Evolutionary conservation across 2,329 filamentous ascomycete species (phyloP).

Genomic region (Penicillium sp.): DNA sequence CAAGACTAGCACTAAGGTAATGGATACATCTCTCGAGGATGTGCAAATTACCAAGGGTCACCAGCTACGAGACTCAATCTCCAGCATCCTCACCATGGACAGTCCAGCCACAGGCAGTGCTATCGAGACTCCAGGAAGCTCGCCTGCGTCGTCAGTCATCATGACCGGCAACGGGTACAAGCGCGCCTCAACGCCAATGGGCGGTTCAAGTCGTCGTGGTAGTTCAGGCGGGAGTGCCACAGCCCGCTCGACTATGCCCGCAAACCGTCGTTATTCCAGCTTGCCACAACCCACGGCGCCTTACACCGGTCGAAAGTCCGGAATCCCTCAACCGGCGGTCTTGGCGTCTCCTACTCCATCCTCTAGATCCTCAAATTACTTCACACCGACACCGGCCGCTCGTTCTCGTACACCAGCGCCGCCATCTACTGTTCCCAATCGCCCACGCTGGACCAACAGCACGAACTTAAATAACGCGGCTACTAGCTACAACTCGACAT

Average conservation of each 20-base stretch:
- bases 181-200: slow-evolving; percentile 45
- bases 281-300: slow-evolving; percentile 40
- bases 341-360: slow-evolving; percentile 36
- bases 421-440: slow-evolving; percentile 47
- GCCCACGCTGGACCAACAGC: slow-evolving; percentile 71
- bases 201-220: slow-evolving; percentile 47
- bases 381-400: slow-evolving; percentile 51
- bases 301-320: slow-evolving; percentile 36
- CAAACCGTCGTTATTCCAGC: slow-evolving; percentile 47
- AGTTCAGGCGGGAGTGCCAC: slow-evolving; percentile 45
- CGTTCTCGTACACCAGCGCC: slow-evolving; percentile 46
- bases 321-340: slow-evolving; percentile 34
- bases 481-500: slow-evolving; percentile 62
- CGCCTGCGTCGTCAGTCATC: slow-evolving; percentile 65
- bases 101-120: slow-evolving; percentile 67
- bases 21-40: slow-evolving; percentile 73
- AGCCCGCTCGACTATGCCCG: slow-evolving; percentile 40
- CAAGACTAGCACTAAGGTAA: slow-evolving; percentile 71
- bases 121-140: slow-evolving; percentile 69
- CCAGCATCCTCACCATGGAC: slow-evolving; percentile 83
- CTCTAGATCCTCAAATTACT: slow-evolving; percentile 41
- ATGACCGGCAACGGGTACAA: slow-evolving; percentile 52
- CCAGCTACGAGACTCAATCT: slow-evolving; percentile 86
- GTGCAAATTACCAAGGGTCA: slow-evolving; percentile 61
- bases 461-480: slow-evolving; percentile 63